Base-by-base conservation (phyloP, 805 yeast species). In the Pichia deserticola region DNA sequence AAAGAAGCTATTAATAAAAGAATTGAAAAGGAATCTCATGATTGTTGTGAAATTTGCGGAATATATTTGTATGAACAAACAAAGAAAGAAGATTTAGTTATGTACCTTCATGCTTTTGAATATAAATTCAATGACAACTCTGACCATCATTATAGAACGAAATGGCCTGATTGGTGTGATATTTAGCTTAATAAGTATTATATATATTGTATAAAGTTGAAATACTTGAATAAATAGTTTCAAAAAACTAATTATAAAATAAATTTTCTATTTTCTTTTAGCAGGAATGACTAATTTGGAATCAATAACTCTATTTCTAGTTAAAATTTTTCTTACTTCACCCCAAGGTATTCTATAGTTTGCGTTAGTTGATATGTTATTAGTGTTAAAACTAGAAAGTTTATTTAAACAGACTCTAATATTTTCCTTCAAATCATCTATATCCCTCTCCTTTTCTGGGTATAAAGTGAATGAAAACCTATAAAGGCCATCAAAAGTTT, bases 31-130 rank as follows among this genome's bases (percentile, higher is more conserved):
- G 42, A 46, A 38, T 45, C 44, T 1, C 50, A 48, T 9, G 44
- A 56, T 11, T 27, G 37, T 53, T 76, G 80, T 54, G 48, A 50
- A 1, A 64, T 53, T 15, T 76, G 81, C 56, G 59, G 59, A 5
- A 53, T 63, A 4, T 49, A 52, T n/a, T 49, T 73, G 12, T 71
- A 64, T 47, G 46, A 60, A 11, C 65, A 63, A 40, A 67, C 64
- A 11, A 59, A 61, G 28, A 56, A 63, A 5, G 64, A 64, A 20
- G 65, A 64, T 13, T 57, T 62, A 54, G 60, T 62, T 10, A 65
- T 79, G 34, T 78, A 72, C 68, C 63, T 79, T 47, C 83, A 79
- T 63, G 77, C 83, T 3, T 64, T 56, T 39, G 61, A 62, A 36
- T 75, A 78, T 52, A 59, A 58, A 28, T 65, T 67, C 25, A 52